Evolutionary conservation across 257 asterid species (phyloP).

Genomic region (Rubia yunnanensis): DNA sequence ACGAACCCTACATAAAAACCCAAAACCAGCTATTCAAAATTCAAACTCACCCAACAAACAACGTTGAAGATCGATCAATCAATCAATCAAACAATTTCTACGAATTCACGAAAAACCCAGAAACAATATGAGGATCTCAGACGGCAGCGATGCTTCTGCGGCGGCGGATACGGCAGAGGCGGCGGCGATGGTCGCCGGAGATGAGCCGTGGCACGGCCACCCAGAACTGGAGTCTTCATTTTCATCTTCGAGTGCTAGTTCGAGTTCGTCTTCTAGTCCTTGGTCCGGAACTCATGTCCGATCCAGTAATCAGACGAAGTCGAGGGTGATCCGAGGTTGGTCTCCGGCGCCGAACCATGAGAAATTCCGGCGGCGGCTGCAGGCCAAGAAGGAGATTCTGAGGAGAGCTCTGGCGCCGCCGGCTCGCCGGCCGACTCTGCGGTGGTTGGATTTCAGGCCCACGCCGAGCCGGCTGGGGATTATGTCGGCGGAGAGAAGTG

Average conservation of each 20-base stretch:
- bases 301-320: background rate
- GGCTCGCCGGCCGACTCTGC: slow-evolving; percentile 30
- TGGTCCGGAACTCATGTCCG: background rate
- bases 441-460: slow-evolving; percentile 64
- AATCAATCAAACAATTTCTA: background rate
- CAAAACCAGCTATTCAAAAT: background rate
- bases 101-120: background rate
- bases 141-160: background rate
- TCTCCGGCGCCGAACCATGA: slow-evolving; percentile 6
- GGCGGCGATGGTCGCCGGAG: background rate
- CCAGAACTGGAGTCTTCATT: background rate
- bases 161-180: no score
- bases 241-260: no score
- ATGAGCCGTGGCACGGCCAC: background rate
- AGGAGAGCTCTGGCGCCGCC: slow-evolving; percentile 60
- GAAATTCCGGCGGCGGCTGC: slow-evolving; percentile 15
- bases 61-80: background rate
- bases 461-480: slow-evolving; percentile 52
- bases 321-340: background rate
- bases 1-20: background rate
- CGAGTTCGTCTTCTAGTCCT: background rate
- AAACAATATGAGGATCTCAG: background rate
- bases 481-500: slow-evolving; percentile 28
- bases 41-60: background rate
- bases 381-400: slow-evolving; percentile 46